Percentiles rank a stretch among this genome's conserved stretches.
Conservation (phyloP, 1,284 basidiomycete species). For the Cerioporus squamosus region DNA sequence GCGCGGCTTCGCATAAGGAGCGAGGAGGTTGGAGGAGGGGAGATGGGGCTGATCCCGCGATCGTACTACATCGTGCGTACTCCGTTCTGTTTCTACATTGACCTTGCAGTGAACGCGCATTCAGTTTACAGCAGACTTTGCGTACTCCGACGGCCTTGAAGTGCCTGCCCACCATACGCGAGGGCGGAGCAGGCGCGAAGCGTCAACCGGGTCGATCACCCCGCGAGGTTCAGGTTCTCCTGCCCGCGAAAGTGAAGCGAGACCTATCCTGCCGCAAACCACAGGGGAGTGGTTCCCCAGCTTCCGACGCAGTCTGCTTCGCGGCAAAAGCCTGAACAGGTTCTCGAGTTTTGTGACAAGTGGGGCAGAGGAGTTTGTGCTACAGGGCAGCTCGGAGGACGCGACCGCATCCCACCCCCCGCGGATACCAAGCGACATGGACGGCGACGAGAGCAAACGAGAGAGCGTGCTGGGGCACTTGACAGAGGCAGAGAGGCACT, state of each 20-base stretch:
- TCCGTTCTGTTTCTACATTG: not conserved
- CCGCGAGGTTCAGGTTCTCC: conserved; percentile 50
- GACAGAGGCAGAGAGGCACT: conserved; percentile 69
- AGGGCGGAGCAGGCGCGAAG: conserved; percentile 40
- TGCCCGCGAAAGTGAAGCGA: conserved; percentile 34
- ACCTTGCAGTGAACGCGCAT: not conserved
- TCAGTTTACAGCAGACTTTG: conserved; percentile 68
- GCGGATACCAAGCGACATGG: conserved; percentile 20
- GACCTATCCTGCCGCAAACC: conserved; percentile 65
- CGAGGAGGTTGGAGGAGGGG: conserved; percentile 36
- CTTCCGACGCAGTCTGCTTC: conserved; percentile 71
- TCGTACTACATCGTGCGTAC: conserved; percentile 69
- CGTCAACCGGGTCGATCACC: conserved; percentile 53
- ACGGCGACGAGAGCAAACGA: conserved; percentile 32
- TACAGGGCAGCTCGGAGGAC: conserved; percentile 52
- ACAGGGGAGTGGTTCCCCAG: conserved; percentile 82
- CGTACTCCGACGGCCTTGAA: conserved; percentile 49
- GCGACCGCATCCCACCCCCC: conserved; percentile 17
- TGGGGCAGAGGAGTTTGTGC: conserved; percentile 81
- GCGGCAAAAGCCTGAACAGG: conserved; percentile 78
- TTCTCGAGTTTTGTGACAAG: conserved; percentile 86
- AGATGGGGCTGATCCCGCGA: conserved; percentile 70
- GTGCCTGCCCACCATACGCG: conserved; percentile 32
- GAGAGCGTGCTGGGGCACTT: conserved; percentile 33
- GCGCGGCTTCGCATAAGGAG: conserved; percentile 40